Percentiles rank a stretch among this genome's conserved stretches.
Evolutionary conservation across 148 eudicot genomes (phyloP).

Genomic region (Silene conica): DNA sequence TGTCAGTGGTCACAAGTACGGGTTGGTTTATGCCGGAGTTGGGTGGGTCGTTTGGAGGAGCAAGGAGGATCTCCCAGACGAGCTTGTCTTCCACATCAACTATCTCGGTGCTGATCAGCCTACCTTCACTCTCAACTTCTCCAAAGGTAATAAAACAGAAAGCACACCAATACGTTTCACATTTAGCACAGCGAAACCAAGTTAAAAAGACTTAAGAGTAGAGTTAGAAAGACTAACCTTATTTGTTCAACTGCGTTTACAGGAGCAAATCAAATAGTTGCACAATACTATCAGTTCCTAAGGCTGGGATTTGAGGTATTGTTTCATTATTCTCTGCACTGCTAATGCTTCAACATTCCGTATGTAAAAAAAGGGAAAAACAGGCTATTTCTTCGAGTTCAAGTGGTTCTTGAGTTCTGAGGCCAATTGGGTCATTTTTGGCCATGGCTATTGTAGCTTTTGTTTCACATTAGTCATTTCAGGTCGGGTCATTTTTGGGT

Average conservation of each 20-base stretch:
- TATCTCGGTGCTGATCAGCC: slow-evolving; percentile 49
- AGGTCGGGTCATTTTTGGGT: not conserved
- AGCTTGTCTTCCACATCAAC: slow-evolving; percentile 48
- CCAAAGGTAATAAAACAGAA: slow-evolving; percentile 35
- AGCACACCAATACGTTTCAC: not conserved
- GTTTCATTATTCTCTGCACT: not conserved
- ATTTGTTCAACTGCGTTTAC: slow-evolving; percentile 5
- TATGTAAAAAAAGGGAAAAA: too few species aligned
- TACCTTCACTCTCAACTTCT: slow-evolving; percentile 51
- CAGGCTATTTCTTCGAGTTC: too few species aligned
- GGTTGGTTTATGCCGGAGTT: slow-evolving; percentile 45
- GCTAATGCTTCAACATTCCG: too few species aligned
- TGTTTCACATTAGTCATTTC: not conserved
- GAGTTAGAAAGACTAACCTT: not conserved
- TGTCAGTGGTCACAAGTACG: slow-evolving; percentile 51
- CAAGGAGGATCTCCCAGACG: slow-evolving; percentile 45
- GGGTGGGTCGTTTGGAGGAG: slow-evolving; percentile 52
- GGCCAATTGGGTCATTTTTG: too few species aligned
- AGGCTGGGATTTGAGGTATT: slow-evolving; percentile 42
- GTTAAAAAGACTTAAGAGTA: not conserved
- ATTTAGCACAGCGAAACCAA: not conserved
- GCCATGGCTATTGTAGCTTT: too few species aligned
- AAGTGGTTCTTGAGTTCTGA: too few species aligned
- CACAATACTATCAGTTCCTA: slow-evolving; percentile 45
- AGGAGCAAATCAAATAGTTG: slow-evolving; percentile 51